phyloP scores from a whole-genome alignment of 805 yeast genomes.

The Scheffersomyces stipitis region DNA sequence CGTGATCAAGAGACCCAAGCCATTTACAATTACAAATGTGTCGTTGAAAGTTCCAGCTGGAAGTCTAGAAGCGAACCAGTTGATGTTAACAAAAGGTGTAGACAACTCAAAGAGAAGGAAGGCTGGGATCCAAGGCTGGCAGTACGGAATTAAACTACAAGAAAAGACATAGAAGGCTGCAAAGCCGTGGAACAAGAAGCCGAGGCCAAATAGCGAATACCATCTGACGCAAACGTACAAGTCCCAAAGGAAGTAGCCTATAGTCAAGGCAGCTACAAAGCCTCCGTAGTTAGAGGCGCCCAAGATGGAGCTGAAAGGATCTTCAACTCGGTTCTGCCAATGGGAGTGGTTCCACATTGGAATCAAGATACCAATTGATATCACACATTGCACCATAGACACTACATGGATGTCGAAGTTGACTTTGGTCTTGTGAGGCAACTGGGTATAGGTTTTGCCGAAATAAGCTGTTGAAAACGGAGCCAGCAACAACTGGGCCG shows the following conservation, averaged over 20 bases:
- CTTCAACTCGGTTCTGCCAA: conserved; percentile 34
- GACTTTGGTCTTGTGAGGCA: conserved; percentile 47
- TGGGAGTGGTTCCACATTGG: conserved; percentile 66
- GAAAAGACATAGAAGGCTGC: conserved; percentile 77
- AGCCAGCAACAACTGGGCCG: conserved; percentile 54
- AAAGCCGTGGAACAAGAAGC: conserved; percentile 79
- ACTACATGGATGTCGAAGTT: conserved; percentile 92
- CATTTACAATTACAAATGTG: conserved; percentile 61
- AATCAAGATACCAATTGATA: conserved; percentile 57
- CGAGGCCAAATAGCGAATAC: conserved; percentile 70
- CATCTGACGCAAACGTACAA: conserved; percentile 62
- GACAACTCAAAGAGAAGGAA: conserved; percentile 85
- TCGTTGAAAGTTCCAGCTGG: conserved; percentile 66
- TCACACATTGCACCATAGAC: conserved; percentile 77
- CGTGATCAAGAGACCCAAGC: conserved; percentile 61
- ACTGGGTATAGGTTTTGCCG: conserved; percentile 53
- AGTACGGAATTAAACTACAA: conserved; percentile 65
- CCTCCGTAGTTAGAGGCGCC: conserved; percentile 77
- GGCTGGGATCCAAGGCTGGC: conserved; percentile 78
- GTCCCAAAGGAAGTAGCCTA: conserved; percentile 95
- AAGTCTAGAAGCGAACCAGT: conserved; percentile 84
- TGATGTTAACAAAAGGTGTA: conserved; percentile 91
- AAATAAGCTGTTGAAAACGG: conserved; percentile 47
- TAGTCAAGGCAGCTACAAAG: conserved; percentile 66
- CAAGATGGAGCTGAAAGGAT: conserved; percentile 47